Conservation (phyloP, 768 basidiomycete genomes). For the Boletus huronensis region DNA sequence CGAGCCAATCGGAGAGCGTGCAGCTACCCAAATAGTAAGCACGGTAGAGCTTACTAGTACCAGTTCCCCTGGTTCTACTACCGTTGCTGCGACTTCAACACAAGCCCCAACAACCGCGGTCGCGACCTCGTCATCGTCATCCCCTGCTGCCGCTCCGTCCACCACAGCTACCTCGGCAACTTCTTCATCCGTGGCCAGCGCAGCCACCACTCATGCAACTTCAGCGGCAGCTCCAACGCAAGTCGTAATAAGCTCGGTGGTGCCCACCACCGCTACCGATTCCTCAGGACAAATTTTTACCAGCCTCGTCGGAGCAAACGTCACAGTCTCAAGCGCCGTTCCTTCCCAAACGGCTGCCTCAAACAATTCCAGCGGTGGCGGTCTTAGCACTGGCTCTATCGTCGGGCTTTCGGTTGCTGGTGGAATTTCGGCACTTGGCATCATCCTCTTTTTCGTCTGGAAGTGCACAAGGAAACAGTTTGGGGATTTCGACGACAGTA, state of each 20-base stretch:
- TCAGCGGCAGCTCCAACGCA: conserved; percentile 2
- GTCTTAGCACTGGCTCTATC: conserved; percentile 69
- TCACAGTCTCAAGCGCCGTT: conserved; percentile 24
- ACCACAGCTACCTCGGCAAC: background rate
- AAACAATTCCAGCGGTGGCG: conserved; percentile 21
- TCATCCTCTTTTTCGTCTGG: conserved; percentile 78
- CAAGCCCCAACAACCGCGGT: background rate
- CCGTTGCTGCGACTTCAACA: background rate
- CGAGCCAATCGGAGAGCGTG: conserved; percentile 14
- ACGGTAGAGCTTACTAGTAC: no score
- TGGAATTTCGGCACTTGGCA: conserved; percentile 67
- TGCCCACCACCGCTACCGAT: conserved; percentile 28
- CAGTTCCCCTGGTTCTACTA: background rate
- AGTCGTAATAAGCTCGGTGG: background rate
- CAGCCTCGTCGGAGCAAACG: conserved; percentile 9
- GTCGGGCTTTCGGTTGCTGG: conserved; percentile 79
- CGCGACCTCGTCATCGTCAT: background rate
- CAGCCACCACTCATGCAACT: background rate
- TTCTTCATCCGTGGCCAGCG: conserved; percentile 1
- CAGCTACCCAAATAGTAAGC: conserved; percentile 11
- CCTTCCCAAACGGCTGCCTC: conserved; percentile 23
- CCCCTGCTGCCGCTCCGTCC: conserved; percentile 13
- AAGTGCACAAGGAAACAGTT: conserved; percentile 82
- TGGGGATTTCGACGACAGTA: conserved; percentile 74
- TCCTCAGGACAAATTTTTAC: conserved; percentile 31